Conservation (phyloP, 1,139 yeast species). For the Geotrichum macrosporum region DNA sequence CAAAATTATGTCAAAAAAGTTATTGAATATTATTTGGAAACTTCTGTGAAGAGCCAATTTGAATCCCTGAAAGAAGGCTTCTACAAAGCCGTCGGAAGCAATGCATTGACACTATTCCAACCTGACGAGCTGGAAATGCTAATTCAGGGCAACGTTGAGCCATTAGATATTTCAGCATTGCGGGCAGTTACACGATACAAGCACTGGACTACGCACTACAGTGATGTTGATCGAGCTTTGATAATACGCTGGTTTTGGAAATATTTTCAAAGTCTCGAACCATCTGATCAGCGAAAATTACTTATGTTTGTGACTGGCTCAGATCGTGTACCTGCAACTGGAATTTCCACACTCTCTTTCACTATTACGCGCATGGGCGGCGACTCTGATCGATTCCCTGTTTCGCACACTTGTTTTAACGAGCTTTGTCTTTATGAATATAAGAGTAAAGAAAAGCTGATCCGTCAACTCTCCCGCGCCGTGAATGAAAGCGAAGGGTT, state of each 20-base stretch:
- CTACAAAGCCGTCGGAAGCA: slow-evolving; percentile 69
- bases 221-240: slow-evolving; percentile 36
- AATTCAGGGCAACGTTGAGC: slow-evolving; percentile 70
- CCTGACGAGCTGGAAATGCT: slow-evolving; percentile 77
- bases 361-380: slow-evolving; percentile 43
- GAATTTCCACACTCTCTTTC: slow-evolving; percentile 41
- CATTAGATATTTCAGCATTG: slow-evolving; percentile 62
- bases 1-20: slow-evolving; percentile 59
- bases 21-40: slow-evolving; percentile 55
- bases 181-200: slow-evolving; percentile 67
- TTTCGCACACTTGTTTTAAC: slow-evolving; percentile 92
- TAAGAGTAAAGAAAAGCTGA: slow-evolving; percentile 48
- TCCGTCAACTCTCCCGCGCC: slow-evolving; percentile 57
- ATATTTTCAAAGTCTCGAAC: slow-evolving; percentile 44
- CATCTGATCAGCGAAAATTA: slow-evolving; percentile 54
- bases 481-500: slow-evolving; percentile 80
- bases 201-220: slow-evolving; percentile 47
- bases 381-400: slow-evolving; percentile 57
- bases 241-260: slow-evolving; percentile 84
- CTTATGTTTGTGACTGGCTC: slow-evolving; percentile 83
- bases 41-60: slow-evolving; percentile 52
- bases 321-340: slow-evolving; percentile 89
- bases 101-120: slow-evolving; percentile 69
- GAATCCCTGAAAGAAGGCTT: slow-evolving; percentile 66
- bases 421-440: slow-evolving; percentile 77